Conservation (phyloP, 345 rosid species). For the Excoecaria agallocha region DNA sequence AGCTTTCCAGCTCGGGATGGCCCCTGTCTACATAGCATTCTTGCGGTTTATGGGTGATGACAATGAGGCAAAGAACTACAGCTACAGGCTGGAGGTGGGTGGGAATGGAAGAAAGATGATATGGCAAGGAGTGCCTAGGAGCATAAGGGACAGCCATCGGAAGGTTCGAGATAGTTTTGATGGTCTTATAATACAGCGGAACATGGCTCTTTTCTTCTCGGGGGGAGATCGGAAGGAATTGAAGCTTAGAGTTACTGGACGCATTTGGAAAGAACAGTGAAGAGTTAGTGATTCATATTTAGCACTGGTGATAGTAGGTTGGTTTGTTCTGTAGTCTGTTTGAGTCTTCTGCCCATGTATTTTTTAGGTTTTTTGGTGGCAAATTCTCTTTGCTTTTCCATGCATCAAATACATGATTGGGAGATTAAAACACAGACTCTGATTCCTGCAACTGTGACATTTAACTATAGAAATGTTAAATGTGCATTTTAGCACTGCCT, state of each 20-base stretch:
- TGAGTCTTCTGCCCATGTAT: constrained; percentile 29
- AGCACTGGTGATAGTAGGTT: constrained; percentile 14
- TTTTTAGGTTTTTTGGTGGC: constrained; percentile 33
- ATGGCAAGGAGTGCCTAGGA: constrained; percentile 82
- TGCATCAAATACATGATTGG: constrained; percentile 35
- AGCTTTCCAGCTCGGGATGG: constrained; percentile 78
- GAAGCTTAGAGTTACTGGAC: constrained; percentile 77
- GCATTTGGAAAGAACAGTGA: constrained; percentile 85
- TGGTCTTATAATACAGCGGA: constrained; percentile 75
- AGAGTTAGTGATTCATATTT: not conserved
- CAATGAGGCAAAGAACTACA: constrained; percentile 67
- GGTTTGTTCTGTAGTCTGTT: constrained; percentile 13
- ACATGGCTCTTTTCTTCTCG: constrained; percentile 77
- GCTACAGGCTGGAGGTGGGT: constrained; percentile 83
- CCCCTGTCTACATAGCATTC: constrained; percentile 76
- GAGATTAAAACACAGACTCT: constrained; percentile 13
- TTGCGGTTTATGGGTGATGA: constrained; percentile 82
- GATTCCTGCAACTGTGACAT: constrained; percentile 14
- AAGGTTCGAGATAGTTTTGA: constrained; percentile 83
- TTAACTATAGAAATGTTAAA: constrained; percentile 6
- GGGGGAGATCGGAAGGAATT: constrained; percentile 76
- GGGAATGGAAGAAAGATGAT: constrained; percentile 73
- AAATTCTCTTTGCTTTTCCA: constrained; percentile 56
- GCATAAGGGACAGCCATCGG: constrained; percentile 72
- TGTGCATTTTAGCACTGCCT: not conserved